Evolutionary conservation across 2,329 filamentous ascomycete species (phyloP).

Genomic region (Talaromyces sp.): DNA sequence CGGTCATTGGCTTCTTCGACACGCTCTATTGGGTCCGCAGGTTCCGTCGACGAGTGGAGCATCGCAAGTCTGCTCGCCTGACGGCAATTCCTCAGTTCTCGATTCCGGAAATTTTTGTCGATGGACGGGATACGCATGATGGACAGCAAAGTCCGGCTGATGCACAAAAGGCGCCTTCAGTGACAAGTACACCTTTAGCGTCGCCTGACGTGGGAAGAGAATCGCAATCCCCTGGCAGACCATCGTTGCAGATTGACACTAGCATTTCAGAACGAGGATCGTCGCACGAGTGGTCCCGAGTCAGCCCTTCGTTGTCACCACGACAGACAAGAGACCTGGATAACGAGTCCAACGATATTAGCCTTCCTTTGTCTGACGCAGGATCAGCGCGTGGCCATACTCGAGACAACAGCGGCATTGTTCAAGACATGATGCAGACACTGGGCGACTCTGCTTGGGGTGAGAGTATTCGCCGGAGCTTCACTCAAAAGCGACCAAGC

Average conservation of each 20-base stretch:
- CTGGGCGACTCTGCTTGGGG: conserved; percentile 89
- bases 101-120: conserved; percentile 85
- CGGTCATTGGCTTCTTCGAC: conserved; percentile 93
- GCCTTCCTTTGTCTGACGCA: conserved; percentile 10
- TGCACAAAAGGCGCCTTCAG: conserved; percentile 23
- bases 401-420: conserved; percentile 63
- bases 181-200: not conserved
- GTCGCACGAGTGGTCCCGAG: conserved; percentile 8
- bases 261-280: not conserved
- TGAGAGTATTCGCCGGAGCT: conserved; percentile 82
- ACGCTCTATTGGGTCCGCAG: conserved; percentile 79
- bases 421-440: conserved; percentile 73
- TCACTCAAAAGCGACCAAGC: conserved; percentile 55
- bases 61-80: conserved; percentile 70
- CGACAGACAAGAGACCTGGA: conserved; percentile 1
- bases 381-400: conserved; percentile 37
- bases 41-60: conserved; percentile 70
- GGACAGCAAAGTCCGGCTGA: conserved; percentile 8
- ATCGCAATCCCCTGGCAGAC: conserved; percentile 3
- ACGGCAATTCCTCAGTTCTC: conserved; percentile 70
- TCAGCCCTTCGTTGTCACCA: conserved; percentile 9
- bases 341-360: not conserved
- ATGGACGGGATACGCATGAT: conserved; percentile 58
- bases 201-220: not conserved
- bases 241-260: conserved; percentile 12